Percentiles rank a stretch among this genome's conserved stretches.
phyloP scores from a whole-genome alignment of 164 flowering plant species.

The Stephania cephalantha region DNA sequence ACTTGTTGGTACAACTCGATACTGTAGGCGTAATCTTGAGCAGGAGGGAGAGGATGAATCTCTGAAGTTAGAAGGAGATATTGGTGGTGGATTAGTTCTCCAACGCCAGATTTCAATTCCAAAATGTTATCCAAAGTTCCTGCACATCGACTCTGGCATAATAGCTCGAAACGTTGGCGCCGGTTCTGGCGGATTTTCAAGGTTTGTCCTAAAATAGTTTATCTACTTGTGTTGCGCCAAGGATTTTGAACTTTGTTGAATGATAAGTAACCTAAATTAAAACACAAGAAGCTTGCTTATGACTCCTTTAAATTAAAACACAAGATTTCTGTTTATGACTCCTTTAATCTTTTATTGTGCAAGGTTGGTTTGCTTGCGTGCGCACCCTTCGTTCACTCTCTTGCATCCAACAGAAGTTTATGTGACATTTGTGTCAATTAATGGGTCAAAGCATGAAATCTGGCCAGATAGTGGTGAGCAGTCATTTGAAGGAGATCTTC shows the following conservation, averaged over 20 bases:
- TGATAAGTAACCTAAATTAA: not conserved
- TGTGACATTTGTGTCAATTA: slow-evolving; percentile 55
- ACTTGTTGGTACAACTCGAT: not conserved
- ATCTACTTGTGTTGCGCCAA: not conserved
- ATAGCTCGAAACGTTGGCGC: slow-evolving; percentile 74
- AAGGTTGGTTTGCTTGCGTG: slow-evolving; percentile 88
- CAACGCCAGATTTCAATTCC: slow-evolving; percentile 46
- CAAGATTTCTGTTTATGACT: not conserved
- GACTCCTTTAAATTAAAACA: not conserved
- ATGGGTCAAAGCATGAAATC: slow-evolving; percentile 71
- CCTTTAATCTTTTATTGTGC: slow-evolving; percentile 1
- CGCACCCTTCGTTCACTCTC: slow-evolving; percentile 71
- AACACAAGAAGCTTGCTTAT: too few relatives aligned
- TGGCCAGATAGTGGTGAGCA: slow-evolving; percentile 72
- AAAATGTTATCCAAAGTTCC: slow-evolving; percentile 38
- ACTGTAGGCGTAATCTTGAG: slow-evolving; percentile 52
- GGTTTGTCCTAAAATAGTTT: slow-evolving; percentile 30
- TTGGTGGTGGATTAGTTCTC: slow-evolving; percentile 79
- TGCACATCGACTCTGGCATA: slow-evolving; percentile 57
- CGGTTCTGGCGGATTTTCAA: slow-evolving; percentile 94
- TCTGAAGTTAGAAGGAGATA: slow-evolving; percentile 66
- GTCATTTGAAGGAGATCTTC: slow-evolving; percentile 52
- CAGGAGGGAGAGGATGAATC: slow-evolving; percentile 71
- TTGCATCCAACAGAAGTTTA: slow-evolving; percentile 75
- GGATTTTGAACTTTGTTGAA: not conserved